A percentile compares a stretch with the other conserved stretches of the same genome.
phyloP scores from a whole-genome alignment of 1,139 yeast genomes.

The Candida pseudoviswanathii region DNA sequence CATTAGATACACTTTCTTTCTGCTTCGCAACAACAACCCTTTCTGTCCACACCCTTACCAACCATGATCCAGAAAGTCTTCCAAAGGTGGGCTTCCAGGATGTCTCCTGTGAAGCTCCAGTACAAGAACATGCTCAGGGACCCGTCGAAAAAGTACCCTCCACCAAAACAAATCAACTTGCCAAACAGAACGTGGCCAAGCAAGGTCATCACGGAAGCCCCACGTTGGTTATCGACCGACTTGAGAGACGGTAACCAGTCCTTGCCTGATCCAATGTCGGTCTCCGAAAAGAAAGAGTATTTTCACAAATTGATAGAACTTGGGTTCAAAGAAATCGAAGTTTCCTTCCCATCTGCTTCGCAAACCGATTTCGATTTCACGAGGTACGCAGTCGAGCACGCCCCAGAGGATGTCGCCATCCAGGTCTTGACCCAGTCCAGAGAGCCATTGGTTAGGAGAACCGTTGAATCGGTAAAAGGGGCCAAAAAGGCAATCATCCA shows the following conservation, averaged over 20 bases:
- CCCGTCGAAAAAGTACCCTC: constrained; percentile 76
- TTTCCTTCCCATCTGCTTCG: constrained; percentile 93
- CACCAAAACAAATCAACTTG: constrained; percentile 66
- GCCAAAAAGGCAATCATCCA: constrained; percentile 91
- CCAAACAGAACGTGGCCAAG: constrained; percentile 89
- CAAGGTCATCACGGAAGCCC: constrained; percentile 72
- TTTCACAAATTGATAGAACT: constrained; percentile 83
- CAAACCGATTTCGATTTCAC: constrained; percentile 97
- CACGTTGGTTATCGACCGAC: constrained; percentile 96
- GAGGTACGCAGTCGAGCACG: constrained; percentile 85
- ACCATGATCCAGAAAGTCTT: constrained; percentile 27
- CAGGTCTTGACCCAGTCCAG: constrained; percentile 93
- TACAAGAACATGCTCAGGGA: constrained; percentile 51
- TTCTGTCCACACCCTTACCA: too few species aligned
- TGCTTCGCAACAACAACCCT: not conserved
- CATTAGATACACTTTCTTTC: too few species aligned
- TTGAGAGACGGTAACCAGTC: constrained; percentile 97
- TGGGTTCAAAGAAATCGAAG: constrained; percentile 97
- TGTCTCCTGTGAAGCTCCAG: constrained; percentile 20
- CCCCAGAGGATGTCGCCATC: constrained; percentile 90
- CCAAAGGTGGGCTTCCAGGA: constrained; percentile 28
- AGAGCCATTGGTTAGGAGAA: constrained; percentile 84
- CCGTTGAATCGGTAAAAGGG: constrained; percentile 86
- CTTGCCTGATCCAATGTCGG: constrained; percentile 94
- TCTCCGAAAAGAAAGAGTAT: constrained; percentile 85